These are phyloP conservation scores for Chytridium lagenaria DNA, from an alignment of 371 early-diverging fungal species.

Conservation along the genomic window DNA sequence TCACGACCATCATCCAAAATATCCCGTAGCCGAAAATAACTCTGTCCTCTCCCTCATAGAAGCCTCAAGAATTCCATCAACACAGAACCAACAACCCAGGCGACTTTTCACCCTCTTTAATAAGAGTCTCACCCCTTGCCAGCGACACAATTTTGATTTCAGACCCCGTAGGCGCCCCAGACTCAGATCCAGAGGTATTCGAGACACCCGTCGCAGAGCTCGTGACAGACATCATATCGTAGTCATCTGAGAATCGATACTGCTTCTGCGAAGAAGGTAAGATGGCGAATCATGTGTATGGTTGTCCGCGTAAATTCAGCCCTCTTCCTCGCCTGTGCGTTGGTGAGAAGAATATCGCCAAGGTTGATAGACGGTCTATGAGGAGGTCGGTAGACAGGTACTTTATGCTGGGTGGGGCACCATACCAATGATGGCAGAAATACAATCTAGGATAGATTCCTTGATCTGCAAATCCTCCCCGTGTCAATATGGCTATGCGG, in stretches of 20 bases:
- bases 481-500: constrained; percentile 3
- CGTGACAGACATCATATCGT: constrained; percentile 27
- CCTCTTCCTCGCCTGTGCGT: neutral
- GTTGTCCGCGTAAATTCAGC: neutral
- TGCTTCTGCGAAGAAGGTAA: constrained; percentile 9
- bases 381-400: neutral
- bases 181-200: constrained; percentile 6
- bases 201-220: constrained; percentile 15
- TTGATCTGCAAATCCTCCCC: constrained; percentile 52
- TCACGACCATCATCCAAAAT: constrained; percentile 3
- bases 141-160: constrained; percentile 56
- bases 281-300: neutral
- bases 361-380: constrained; percentile 17
- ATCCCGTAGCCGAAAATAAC: constrained; percentile 4
- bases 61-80: constrained; percentile 88
- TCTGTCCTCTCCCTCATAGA: constrained; percentile 54
- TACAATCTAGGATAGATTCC: constrained; percentile 69
- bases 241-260: constrained; percentile 27
- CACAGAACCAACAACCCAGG: constrained; percentile 90
- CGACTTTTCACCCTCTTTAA: constrained; percentile 83
- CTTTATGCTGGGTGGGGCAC: constrained; percentile 25
- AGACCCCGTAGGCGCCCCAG: constrained; percentile 1
- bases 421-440: constrained; percentile 66
- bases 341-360: constrained; percentile 1
- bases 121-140: constrained; percentile 73